These are phyloP conservation scores for Penicillium salamii DNA, from an alignment of 495 filamentous ascomycete genomes.

Conservation along the genomic window DNA sequence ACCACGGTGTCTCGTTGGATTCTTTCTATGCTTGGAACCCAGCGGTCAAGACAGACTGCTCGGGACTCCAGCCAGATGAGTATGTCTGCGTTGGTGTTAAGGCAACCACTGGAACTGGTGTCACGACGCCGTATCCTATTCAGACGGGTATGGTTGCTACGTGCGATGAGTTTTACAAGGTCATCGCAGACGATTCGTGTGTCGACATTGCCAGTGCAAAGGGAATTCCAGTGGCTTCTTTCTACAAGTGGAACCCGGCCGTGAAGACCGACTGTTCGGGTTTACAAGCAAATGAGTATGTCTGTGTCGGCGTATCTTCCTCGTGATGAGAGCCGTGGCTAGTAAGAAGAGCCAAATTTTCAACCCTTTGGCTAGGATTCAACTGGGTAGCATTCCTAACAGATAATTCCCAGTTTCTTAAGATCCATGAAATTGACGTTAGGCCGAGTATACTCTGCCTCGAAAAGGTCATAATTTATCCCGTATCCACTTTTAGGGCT, in stretches of 20 bases:
- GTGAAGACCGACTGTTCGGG: conserved; percentile 13
- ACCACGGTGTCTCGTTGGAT: conserved; percentile 2
- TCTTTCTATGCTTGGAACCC: conserved; percentile 8
- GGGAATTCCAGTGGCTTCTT: conserved; percentile 1
- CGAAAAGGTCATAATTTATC: conserved; percentile 11
- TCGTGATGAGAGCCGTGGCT: too few relatives aligned
- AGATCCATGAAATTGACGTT: conserved; percentile 4
- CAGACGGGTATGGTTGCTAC: neutral
- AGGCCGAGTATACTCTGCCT: conserved; percentile 15
- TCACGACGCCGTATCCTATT: too few relatives aligned
- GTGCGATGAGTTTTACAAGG: conserved; percentile 5
- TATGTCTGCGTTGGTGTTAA: neutral
- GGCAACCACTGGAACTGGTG: too few relatives aligned
- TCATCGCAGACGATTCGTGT: conserved; percentile 9
- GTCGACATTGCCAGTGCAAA: neutral
- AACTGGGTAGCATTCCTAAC: too few relatives aligned
- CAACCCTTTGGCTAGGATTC: too few relatives aligned
- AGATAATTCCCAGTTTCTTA: conserved; percentile 5
- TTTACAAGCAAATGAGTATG: conserved; percentile 13
- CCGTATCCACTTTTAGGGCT: conserved; percentile 13
- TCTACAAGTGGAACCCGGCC: conserved; percentile 17
- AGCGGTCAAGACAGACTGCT: conserved; percentile 1
- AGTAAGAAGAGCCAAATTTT: too few relatives aligned
- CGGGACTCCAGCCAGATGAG: neutral
- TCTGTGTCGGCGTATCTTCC: conserved; percentile 21